Base-by-base conservation (phyloP, 1,284 basidiomycete genomes). In the Irpex lacteus region DNA sequence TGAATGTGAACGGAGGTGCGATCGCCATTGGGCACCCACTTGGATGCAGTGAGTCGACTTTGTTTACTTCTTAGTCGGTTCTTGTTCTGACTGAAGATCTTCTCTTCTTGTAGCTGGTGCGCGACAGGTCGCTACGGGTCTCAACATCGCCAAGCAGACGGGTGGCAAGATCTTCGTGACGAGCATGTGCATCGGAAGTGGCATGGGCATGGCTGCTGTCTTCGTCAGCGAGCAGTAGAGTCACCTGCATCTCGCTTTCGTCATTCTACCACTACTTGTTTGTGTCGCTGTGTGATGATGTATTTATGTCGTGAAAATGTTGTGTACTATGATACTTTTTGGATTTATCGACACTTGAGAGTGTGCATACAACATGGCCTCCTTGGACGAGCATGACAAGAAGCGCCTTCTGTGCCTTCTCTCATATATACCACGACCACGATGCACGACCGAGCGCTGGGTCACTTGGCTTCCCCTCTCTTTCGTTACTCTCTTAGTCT, bases 101-200 rank as follows among this genome's bases (percentile, higher is more conserved):
- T 32, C 32, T 19, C 19, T 53, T 55, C n/a, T 63, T 68, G 66
- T 71, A 85, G 93, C 95, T 66, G 96, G 96, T 70, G 89, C 93
- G 7, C 83, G 95, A 57, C 95, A 97, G 78, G 85, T 97, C 66
- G 92, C 92, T 1, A 98, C 95, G 8, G 94, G 87, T 15, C 78
- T 95, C 61, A 88, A 87, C 70, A 90, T 96, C 67, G 90, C 92
- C 40, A 94, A 90, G 81, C 88, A 94, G 76, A 87, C 87, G 60
- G 82, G 81, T 54, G 83, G 83, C 53, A 91, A 90, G 77, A 77
- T 95, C 62, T 95, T 97, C 69, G 90, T 94, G 55, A 95, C 95
- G 1, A 92, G 89, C 70, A 98, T 98, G 97, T 98, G 97, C 77
- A 93, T 98, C 72, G 96, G 96, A 19, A 88, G 86, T 38, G 95